phyloP scores from a whole-genome alignment of 495 filamentous ascomycete genomes.

The Penicillium lividum region DNA sequence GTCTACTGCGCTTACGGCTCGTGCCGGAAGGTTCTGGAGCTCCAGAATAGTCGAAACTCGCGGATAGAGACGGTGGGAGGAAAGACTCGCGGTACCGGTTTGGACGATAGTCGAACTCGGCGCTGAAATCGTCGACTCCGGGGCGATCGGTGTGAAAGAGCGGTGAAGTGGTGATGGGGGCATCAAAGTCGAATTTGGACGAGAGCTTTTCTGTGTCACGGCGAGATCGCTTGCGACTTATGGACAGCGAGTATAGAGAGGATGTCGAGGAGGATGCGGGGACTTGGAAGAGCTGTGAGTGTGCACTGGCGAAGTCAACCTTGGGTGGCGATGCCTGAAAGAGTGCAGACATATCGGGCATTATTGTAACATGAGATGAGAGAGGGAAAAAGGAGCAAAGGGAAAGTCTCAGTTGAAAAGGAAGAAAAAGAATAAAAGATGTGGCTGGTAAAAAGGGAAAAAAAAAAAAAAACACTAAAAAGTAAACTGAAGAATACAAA shows the following conservation, averaged over 20 bases:
- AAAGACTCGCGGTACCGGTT: constrained; percentile 48
- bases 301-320: constrained; percentile 55
- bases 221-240: constrained; percentile 48
- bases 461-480: not conserved
- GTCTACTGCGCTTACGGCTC: constrained; percentile 44
- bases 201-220: constrained; percentile 31
- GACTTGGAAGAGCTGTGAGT: constrained; percentile 67
- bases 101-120: constrained; percentile 47
- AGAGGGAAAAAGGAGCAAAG: constrained; percentile 7
- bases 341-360: constrained; percentile 50
- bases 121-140: constrained; percentile 53
- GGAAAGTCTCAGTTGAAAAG: constrained; percentile 6
- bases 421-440: not conserved
- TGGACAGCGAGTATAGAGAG: constrained; percentile 60
- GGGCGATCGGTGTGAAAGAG: constrained; percentile 55
- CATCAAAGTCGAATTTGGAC: constrained; percentile 30
- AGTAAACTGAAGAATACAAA: constrained; percentile 1
- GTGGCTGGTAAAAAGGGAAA: not conserved
- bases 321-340: constrained; percentile 52
- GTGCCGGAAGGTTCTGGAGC: constrained; percentile 24
- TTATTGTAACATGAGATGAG: constrained; percentile 12
- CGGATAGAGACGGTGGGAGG: constrained; percentile 34
- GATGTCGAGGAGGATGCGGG: constrained; percentile 65
- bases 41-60: constrained; percentile 30
- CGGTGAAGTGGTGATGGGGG: constrained; percentile 39